Percentiles rank a stretch among this genome's conserved stretches.
phyloP scores from a whole-genome alignment of 306 rosid species.

The Rubus idaeus region DNA sequence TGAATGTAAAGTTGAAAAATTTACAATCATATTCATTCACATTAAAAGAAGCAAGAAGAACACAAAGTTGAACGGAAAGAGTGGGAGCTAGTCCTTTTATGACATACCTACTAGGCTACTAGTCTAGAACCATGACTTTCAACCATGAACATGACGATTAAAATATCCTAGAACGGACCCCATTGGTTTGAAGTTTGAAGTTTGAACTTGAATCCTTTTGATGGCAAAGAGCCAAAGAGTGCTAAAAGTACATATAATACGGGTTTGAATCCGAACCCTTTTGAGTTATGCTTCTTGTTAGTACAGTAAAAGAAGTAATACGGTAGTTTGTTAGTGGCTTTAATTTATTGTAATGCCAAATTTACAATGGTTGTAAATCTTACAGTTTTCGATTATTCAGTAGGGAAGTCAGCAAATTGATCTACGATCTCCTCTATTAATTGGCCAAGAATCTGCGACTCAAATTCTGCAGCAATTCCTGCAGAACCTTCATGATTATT shows the following conservation, averaged over 20 bases:
- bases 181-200: neutral
- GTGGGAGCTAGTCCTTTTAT: neutral
- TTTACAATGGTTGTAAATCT: conserved; percentile 31
- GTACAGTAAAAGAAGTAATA: neutral
- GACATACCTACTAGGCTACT: neutral
- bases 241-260: neutral
- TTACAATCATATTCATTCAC: neutral
- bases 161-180: neutral
- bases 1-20: neutral
- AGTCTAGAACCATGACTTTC: neutral
- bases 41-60: neutral
- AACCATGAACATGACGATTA: neutral
- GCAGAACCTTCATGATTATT: conserved; percentile 38
- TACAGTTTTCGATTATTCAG: conserved; percentile 6
- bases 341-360: conserved; percentile 27
- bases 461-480: conserved; percentile 52
- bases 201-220: neutral
- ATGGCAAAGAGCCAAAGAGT: neutral
- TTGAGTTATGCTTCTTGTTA: neutral
- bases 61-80: conserved; percentile 11
- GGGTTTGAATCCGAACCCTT: neutral
- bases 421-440: conserved; percentile 61
- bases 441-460: conserved; percentile 44
- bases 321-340: conserved; percentile 11
- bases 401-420: conserved; percentile 31